Percentiles rank a stretch among this genome's conserved stretches.
phyloP scores from a whole-genome alignment of 441 rosid species.

The Raphanus hybrid region DNA sequence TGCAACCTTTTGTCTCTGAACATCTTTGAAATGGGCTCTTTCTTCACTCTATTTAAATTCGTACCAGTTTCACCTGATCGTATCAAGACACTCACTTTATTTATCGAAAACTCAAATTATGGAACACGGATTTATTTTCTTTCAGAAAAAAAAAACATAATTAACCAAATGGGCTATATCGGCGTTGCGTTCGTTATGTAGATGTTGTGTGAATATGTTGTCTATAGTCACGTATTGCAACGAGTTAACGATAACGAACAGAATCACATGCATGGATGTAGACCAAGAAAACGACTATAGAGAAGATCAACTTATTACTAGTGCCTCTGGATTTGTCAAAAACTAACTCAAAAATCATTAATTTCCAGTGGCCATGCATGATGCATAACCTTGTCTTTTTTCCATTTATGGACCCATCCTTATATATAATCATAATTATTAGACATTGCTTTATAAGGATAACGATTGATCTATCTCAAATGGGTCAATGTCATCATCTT shows the following conservation, averaged over 20 bases:
- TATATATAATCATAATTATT: conserved; percentile 28
- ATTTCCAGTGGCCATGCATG: conserved; percentile 19
- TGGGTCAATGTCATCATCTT: conserved; percentile 37
- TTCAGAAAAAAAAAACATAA: neutral
- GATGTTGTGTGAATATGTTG: neutral
- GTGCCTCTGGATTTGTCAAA: conserved; percentile 29
- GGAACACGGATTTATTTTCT: neutral
- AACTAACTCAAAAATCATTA: conserved; percentile 29
- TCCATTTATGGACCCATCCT: conserved; percentile 33
- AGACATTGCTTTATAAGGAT: conserved; percentile 40
- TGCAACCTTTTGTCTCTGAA: neutral
- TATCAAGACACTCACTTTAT: too few relatives aligned
- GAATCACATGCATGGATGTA: conserved; percentile 1
- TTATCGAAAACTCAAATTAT: neutral
- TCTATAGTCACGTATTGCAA: neutral
- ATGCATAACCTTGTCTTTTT: conserved; percentile 37
- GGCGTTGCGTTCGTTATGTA: neutral
- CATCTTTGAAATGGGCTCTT: neutral
- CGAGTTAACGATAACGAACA: conserved; percentile 6
- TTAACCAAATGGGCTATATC: neutral
- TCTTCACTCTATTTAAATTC: neutral
- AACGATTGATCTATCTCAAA: conserved; percentile 31
- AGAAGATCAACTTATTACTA: conserved; percentile 10
- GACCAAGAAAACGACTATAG: conserved; percentile 29
- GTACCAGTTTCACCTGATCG: neutral